phyloP scores from a whole-genome alignment of 2,329 filamentous ascomycete species.

The Fusarium incarnatum region DNA sequence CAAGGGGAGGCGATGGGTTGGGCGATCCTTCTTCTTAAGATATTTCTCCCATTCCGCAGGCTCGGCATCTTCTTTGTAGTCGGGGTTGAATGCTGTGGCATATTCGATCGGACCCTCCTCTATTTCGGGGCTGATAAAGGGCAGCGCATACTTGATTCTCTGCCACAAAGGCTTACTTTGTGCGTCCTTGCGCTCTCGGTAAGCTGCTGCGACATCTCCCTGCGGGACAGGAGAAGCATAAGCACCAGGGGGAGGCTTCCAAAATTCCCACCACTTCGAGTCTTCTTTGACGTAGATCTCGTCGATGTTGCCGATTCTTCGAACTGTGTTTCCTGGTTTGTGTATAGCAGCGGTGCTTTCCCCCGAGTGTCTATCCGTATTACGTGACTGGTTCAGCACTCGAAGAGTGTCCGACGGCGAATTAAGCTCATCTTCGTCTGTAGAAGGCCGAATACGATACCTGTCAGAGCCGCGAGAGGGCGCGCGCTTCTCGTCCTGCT shows the following conservation, averaged over 20 bases:
- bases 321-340: constrained; percentile 61
- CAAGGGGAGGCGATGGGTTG: constrained; percentile 80
- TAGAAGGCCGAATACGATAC: constrained; percentile 41
- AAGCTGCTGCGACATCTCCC: constrained; percentile 58
- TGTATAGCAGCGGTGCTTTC: constrained; percentile 50
- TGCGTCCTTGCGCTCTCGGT: constrained; percentile 47
- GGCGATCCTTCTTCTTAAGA: constrained; percentile 82
- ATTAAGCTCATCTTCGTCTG: constrained; percentile 49
- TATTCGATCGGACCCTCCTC: constrained; percentile 66
- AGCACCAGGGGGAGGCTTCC: constrained; percentile 71
- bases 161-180: constrained; percentile 62
- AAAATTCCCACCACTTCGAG: constrained; percentile 71
- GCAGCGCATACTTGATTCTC: constrained; percentile 61
- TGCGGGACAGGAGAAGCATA: constrained; percentile 72
- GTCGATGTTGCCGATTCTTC: constrained; percentile 61
- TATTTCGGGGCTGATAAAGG: constrained; percentile 59
- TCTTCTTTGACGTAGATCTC: constrained; percentile 61
- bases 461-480: constrained; percentile 16
- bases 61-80: constrained; percentile 68
- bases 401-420: constrained; percentile 49
- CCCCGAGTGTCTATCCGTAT: constrained; percentile 54
- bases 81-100: constrained; percentile 69
- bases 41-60: constrained; percentile 84
- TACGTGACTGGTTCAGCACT: constrained; percentile 52
- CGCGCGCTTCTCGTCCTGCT: background rate